These are phyloP conservation scores for Tetracladium maxilliforme DNA, from an alignment of 2,329 filamentous ascomycete species.

Conservation along the genomic window DNA sequence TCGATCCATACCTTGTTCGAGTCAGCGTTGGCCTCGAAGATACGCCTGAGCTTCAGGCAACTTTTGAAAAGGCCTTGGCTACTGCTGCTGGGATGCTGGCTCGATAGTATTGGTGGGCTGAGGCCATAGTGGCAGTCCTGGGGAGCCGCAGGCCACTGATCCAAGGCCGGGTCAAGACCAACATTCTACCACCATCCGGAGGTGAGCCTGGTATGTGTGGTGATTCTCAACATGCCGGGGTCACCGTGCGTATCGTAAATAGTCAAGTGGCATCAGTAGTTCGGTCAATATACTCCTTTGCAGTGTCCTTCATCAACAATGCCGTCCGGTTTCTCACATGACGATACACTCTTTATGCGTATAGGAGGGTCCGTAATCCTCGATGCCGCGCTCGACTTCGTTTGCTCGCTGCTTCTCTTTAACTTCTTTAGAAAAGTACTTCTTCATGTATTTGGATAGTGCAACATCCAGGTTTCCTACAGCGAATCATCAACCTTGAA, in stretches of 20 bases:
- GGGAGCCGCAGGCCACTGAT: too few relatives aligned
- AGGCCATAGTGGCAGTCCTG: too few relatives aligned
- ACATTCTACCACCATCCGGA: too few relatives aligned
- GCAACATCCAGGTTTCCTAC: conserved; percentile 55
- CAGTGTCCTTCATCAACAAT: too few relatives aligned
- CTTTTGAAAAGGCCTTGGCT: conserved; percentile 56
- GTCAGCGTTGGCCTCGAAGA: conserved; percentile 88
- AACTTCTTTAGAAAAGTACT: conserved; percentile 60
- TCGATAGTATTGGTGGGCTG: too few relatives aligned
- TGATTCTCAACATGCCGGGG: too few relatives aligned
- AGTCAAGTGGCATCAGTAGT: too few relatives aligned
- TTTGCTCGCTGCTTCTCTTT: conserved; percentile 57
- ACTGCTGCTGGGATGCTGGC: too few relatives aligned
- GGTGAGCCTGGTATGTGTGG: too few relatives aligned
- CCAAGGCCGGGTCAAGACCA: too few relatives aligned
- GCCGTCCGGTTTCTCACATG: conserved; percentile 44
- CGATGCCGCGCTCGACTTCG: conserved; percentile 59
- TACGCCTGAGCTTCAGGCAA: conserved; percentile 42
- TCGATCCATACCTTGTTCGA: conserved; percentile 66
- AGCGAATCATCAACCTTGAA: conserved; percentile 1
- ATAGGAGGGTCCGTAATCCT: conserved; percentile 55
- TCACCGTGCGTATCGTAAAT: too few relatives aligned
- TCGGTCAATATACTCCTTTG: too few relatives aligned
- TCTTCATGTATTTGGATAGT: conserved; percentile 53
- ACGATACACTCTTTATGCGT: conserved; percentile 40